Percentiles rank a stretch among this genome's conserved stretches.
These are phyloP conservation scores for Chionographis japonica DNA, from an alignment of 106 monocot species.

Conservation along the genomic window DNA sequence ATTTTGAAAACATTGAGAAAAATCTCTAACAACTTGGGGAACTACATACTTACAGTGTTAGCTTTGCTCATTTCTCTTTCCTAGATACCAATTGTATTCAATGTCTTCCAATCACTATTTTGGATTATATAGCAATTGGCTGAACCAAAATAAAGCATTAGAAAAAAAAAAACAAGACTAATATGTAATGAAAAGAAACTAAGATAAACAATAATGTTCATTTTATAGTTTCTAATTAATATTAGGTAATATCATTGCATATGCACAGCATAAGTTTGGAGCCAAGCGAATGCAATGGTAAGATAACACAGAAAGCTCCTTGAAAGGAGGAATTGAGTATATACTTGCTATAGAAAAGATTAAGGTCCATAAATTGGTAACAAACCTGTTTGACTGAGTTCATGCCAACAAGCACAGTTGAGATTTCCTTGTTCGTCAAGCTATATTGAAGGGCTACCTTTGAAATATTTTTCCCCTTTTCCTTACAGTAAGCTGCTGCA, in stretches of 20 bases:
- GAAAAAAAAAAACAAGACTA: neutral
- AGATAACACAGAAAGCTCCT: neutral
- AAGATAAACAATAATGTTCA: too few species aligned
- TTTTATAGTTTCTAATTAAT: too few species aligned
- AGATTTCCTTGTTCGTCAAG: slow-evolving; percentile 68
- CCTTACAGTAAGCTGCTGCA: slow-evolving; percentile 70
- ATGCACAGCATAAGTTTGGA: too few species aligned
- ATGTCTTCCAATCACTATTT: too few species aligned
- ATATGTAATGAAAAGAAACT: too few species aligned
- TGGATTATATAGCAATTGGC: neutral
- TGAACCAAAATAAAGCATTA: neutral
- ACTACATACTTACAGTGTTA: too few species aligned
- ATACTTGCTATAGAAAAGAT: neutral
- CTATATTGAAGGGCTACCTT: slow-evolving; percentile 91
- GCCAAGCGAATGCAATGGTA: neutral
- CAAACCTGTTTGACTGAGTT: slow-evolving; percentile 71
- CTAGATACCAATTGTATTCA: too few species aligned
- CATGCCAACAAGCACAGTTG: slow-evolving; percentile 91
- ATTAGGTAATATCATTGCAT: too few species aligned
- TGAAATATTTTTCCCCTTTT: slow-evolving; percentile 66
- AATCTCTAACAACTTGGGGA: too few species aligned
- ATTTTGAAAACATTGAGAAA: too few species aligned
- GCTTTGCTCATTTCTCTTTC: too few species aligned
- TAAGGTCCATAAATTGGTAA: neutral
- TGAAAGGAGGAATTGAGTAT: neutral